These are phyloP conservation scores for Arthonia radiata DNA, from an alignment of 495 filamentous ascomycete species.

Conservation along the genomic window DNA sequence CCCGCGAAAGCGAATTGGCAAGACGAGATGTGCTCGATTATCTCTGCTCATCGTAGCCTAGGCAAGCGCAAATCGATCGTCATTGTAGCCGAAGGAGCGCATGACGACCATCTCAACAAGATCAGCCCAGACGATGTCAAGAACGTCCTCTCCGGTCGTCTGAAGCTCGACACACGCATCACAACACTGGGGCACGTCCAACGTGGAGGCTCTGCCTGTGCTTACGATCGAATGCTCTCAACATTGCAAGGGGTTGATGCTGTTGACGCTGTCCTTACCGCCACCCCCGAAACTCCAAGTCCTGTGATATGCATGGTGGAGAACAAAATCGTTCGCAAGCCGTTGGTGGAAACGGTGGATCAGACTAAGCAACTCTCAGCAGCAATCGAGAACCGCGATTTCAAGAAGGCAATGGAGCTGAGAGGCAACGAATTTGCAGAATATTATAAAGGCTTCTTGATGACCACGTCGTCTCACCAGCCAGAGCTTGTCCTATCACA, in stretches of 20 bases:
- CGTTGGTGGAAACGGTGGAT: constrained; percentile 67
- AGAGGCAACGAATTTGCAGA: constrained; percentile 88
- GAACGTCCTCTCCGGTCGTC: constrained; percentile 55
- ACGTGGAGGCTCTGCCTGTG: constrained; percentile 71
- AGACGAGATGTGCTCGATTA: constrained; percentile 62
- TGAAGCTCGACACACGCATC: constrained; percentile 72
- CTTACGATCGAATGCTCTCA: constrained; percentile 82
- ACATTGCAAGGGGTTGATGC: constrained; percentile 92
- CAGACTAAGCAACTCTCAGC: constrained; percentile 60
- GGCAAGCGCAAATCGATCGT: constrained; percentile 96
- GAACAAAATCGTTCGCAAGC: constrained; percentile 86
- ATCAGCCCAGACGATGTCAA: constrained; percentile 62
- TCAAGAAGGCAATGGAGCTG: constrained; percentile 59
- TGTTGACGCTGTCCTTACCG: constrained; percentile 84
- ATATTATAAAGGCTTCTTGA: constrained; percentile 70
- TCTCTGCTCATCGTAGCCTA: constrained; percentile 68
- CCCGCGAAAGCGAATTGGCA: constrained; percentile 74
- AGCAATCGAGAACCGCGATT: constrained; percentile 61
- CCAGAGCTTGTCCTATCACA: constrained; percentile 35
- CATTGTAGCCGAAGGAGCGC: constrained; percentile 87
- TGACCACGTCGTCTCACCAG: constrained; percentile 54
- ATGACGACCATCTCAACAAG: constrained; percentile 63
- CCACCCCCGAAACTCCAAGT: constrained; percentile 67
- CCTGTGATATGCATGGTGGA: constrained; percentile 89
- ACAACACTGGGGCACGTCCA: constrained; percentile 95